phyloP scores from a whole-genome alignment of 495 filamentous ascomycete species.

The Lasiosphaeria hispida region DNA sequence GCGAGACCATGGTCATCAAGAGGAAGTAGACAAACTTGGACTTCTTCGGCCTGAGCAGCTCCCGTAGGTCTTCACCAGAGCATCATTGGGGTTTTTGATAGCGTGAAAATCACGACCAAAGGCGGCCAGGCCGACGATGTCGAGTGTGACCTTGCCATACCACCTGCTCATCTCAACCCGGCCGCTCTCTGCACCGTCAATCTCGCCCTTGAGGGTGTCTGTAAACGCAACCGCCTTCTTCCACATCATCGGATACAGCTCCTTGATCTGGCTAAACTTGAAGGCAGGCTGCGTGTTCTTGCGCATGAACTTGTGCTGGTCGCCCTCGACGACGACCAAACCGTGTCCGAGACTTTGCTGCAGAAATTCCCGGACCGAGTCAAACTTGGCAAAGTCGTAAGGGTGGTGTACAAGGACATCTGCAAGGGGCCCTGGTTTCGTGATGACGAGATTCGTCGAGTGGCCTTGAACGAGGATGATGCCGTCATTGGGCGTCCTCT shows the following conservation, averaged over 20 bases:
- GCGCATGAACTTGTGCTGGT: slow-evolving; percentile 77
- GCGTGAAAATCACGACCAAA: slow-evolving; percentile 75
- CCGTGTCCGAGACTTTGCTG: slow-evolving; percentile 70
- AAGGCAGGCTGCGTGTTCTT: slow-evolving; percentile 82
- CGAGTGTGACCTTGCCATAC: slow-evolving; percentile 71
- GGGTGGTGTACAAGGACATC: slow-evolving; percentile 64
- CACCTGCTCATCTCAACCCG: slow-evolving; percentile 65
- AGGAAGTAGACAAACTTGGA: slow-evolving; percentile 44
- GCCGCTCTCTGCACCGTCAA: slow-evolving; percentile 39
- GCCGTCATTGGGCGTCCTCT: slow-evolving; percentile 70
- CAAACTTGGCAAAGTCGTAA: slow-evolving; percentile 77
- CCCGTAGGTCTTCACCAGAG: slow-evolving; percentile 65
- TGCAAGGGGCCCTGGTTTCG: slow-evolving; percentile 58
- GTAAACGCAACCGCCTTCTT: slow-evolving; percentile 49
- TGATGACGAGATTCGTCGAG: slow-evolving; percentile 60
- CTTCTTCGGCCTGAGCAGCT: slow-evolving; percentile 46
- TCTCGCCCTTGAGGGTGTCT: slow-evolving; percentile 26
- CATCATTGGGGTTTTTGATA: slow-evolving; percentile 58
- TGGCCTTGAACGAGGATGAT: slow-evolving; percentile 68
- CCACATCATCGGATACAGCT: slow-evolving; percentile 83
- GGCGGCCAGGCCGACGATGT: slow-evolving; percentile 80
- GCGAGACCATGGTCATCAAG: slow-evolving; percentile 43
- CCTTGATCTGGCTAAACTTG: slow-evolving; percentile 78
- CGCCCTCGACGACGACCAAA: slow-evolving; percentile 75
- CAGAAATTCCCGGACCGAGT: slow-evolving; percentile 53